Evolutionary conservation across 2,329 filamentous ascomycete species (phyloP).

Genomic region (Anisogramma anomala): DNA sequence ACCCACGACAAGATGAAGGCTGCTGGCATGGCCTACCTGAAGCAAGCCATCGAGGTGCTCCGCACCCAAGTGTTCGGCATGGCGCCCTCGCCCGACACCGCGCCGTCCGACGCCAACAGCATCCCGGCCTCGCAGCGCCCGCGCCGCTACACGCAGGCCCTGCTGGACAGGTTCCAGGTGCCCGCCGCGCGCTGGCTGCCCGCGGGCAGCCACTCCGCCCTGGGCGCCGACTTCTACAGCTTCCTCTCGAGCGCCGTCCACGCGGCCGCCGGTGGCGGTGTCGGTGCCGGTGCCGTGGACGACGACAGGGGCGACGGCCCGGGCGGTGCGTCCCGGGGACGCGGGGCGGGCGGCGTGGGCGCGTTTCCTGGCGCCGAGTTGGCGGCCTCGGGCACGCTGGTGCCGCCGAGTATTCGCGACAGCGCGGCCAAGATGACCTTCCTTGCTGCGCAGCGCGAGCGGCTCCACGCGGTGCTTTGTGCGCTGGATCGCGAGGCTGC

Average conservation of each 20-base stretch:
- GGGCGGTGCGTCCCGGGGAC: conserved; percentile 19
- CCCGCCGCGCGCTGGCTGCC: conserved; percentile 49
- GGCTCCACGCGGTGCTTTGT: conserved; percentile 59
- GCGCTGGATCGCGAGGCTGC: conserved; percentile 72
- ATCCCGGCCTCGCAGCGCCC: conserved; percentile 22
- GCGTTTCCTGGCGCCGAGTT: conserved; percentile 24
- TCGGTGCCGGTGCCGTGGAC: conserved; percentile 21
- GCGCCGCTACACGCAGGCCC: conserved; percentile 61
- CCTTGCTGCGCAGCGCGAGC: conserved; percentile 67
- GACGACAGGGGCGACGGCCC: conserved; percentile 20
- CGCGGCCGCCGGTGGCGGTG: conserved; percentile 33
- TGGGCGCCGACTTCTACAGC: conserved; percentile 56
- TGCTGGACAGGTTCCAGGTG: conserved; percentile 79
- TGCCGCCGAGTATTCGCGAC: conserved; percentile 56
- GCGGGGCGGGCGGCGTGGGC: conserved; percentile 21
- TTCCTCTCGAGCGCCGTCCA: conserved; percentile 65
- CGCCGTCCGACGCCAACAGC: conserved; percentile 31
- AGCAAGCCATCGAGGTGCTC: conserved; percentile 57
- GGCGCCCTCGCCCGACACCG: conserved; percentile 38
- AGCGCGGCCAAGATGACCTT: conserved; percentile 60
- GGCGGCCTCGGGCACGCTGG: conserved; percentile 47
- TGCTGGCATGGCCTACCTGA: conserved; percentile 65
- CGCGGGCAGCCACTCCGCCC: conserved; percentile 19
- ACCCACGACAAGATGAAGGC: conserved; percentile 67
- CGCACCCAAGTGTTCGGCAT: conserved; percentile 71